A percentile compares a stretch with the other conserved stretches of the same genome.
Conservation (phyloP, 345 rosid species). For the Melastoma malabathricum region DNA sequence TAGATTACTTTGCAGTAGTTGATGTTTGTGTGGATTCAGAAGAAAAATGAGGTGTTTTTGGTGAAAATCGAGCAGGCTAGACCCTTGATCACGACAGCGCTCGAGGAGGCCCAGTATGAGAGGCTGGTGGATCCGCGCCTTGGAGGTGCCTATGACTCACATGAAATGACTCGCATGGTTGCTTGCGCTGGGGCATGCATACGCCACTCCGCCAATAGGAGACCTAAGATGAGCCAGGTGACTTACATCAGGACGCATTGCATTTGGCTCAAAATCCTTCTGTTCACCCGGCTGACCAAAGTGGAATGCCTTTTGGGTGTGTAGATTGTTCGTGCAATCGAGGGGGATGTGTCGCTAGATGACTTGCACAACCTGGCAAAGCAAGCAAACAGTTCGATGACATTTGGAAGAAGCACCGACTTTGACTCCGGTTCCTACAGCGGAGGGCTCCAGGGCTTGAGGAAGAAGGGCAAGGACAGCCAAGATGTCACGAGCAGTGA, state of each 20-base stretch:
- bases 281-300: neutral
- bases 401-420: conserved; percentile 15
- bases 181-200: conserved; percentile 68
- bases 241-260: neutral
- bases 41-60: conserved; percentile 1
- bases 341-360: conserved; percentile 49
- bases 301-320: neutral
- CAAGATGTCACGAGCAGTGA: neutral
- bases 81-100: conserved; percentile 36
- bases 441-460: neutral
- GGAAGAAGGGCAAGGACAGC: neutral
- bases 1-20: neutral
- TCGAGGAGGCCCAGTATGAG: conserved; percentile 37
- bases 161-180: conserved; percentile 62
- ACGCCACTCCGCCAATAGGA: conserved; percentile 53
- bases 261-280: neutral
- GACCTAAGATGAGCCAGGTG: conserved; percentile 92
- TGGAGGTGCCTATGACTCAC: conserved; percentile 30
- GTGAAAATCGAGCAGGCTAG: conserved; percentile 46
- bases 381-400: conserved; percentile 19
- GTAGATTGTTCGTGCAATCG: conserved; percentile 65
- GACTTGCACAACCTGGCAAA: conserved; percentile 40
- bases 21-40: neutral
- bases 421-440: neutral
- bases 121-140: conserved; percentile 54